phyloP scores from a whole-genome alignment of 345 rosid genomes.

The Nephelium lappaceum region DNA sequence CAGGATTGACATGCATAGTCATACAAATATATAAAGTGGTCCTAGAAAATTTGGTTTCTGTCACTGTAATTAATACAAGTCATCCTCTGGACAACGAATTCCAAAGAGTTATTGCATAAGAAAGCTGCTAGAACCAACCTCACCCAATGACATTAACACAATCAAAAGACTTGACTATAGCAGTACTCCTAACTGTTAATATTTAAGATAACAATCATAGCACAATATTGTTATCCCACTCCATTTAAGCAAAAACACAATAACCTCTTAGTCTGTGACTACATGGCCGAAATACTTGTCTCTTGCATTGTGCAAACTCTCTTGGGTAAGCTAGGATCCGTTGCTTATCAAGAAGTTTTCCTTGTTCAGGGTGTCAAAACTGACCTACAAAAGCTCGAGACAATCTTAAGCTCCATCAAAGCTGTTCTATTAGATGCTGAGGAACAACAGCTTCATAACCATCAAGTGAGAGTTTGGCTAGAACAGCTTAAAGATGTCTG shows the following conservation, averaged over 20 bases:
- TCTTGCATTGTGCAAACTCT: neutral
- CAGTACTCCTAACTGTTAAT: no score
- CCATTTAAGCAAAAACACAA: neutral
- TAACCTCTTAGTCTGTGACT: neutral
- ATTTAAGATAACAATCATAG: no score
- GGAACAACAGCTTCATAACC: neutral
- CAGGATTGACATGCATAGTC: no score
- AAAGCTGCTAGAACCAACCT: neutral
- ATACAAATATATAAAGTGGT: no score
- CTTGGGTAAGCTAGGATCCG: neutral
- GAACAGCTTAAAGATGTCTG: slow-evolving; percentile 16
- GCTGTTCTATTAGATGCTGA: slow-evolving; percentile 13
- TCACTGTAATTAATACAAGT: no score
- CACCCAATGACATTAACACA: no score
- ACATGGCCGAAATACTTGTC: neutral
- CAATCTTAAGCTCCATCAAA: neutral
- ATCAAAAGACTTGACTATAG: no score
- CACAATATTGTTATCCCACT: no score
- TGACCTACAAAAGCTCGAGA: neutral
- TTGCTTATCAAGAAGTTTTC: neutral
- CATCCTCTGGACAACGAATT: neutral
- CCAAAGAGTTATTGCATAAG: neutral
- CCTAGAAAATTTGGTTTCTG: no score
- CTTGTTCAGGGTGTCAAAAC: neutral
- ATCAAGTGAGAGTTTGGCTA: slow-evolving; percentile 15